These are phyloP conservation scores for Pseudopyricularia cyperi DNA, from an alignment of 2,329 filamentous ascomycete species.

Conservation along the genomic window DNA sequence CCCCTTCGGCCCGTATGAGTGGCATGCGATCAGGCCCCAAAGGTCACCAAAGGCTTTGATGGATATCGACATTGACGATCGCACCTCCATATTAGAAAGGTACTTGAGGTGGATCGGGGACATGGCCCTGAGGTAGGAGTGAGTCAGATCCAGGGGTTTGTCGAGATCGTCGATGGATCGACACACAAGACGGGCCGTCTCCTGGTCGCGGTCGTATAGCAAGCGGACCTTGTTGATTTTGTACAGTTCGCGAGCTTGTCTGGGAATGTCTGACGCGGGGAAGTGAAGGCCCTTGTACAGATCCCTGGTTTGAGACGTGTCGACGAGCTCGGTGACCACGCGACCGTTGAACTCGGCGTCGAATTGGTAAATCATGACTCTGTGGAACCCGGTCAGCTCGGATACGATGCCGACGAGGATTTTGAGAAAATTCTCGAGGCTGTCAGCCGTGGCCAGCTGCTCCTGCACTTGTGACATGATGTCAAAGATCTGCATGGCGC, in stretches of 20 bases:
- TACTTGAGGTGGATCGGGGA: conserved; percentile 86
- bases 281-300: conserved; percentile 82
- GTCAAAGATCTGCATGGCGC: conserved; percentile 81
- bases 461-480: conserved; percentile 89
- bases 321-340: conserved; percentile 77
- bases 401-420: conserved; percentile 77
- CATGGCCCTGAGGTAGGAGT: conserved; percentile 77
- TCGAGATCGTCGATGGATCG: conserved; percentile 62
- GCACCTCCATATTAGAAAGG: conserved; percentile 74
- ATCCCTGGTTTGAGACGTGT: conserved; percentile 66
- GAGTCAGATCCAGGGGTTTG: conserved; percentile 66
- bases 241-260: conserved; percentile 78
- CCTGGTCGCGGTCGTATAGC: conserved; percentile 71
- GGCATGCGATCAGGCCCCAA: conserved; percentile 81
- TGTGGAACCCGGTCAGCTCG: conserved; percentile 80
- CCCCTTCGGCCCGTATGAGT: conserved; percentile 62
- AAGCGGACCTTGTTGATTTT: conserved; percentile 81
- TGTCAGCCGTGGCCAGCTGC: conserved; percentile 61
- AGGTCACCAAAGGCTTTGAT: conserved; percentile 76
- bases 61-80: conserved; percentile 91
- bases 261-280: conserved; percentile 75
- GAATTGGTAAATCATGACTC: conserved; percentile 89
- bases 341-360: conserved; percentile 71
- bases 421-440: conserved; percentile 62
- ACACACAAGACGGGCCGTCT: conserved; percentile 72